phyloP scores from a whole-genome alignment of 192 early-diverging fungal genomes.

The Coemansia nantahalensis region DNA sequence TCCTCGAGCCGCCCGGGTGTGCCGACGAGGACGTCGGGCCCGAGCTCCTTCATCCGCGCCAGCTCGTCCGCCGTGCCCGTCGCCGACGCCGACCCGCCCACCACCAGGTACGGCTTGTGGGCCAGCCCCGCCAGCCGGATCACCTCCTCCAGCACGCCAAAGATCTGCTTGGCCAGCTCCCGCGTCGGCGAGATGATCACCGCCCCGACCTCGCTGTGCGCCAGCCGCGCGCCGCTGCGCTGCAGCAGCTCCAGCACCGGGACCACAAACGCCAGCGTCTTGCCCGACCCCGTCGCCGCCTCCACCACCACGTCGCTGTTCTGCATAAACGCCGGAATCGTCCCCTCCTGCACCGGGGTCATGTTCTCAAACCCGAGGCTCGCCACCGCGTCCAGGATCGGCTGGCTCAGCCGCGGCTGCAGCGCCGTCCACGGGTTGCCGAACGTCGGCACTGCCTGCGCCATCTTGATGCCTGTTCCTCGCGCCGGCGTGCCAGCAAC shows the following conservation, averaged over 20 bases:
- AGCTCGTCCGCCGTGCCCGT: constrained; percentile 45
- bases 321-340: constrained; percentile 88
- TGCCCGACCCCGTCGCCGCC: constrained; percentile 96
- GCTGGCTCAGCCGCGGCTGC: constrained; percentile 57
- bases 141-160: constrained; percentile 66
- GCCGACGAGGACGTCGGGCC: constrained; percentile 83
- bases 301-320: constrained; percentile 97
- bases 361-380: constrained; percentile 77
- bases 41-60: constrained; percentile 54
- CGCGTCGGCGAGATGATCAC: constrained; percentile 85
- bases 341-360: constrained; percentile 92
- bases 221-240: constrained; percentile 58
- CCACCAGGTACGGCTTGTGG: constrained; percentile 36
- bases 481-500: no score
- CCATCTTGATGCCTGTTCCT: constrained; percentile 2
- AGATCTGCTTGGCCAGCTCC: constrained; percentile 88
- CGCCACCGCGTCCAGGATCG: constrained; percentile 56
- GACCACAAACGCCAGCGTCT: constrained; percentile 89
- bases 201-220: constrained; percentile 77
- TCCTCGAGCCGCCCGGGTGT: constrained; percentile 91
- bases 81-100: constrained; percentile 45
- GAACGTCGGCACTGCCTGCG: constrained; percentile 51
- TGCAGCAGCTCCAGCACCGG: constrained; percentile 88
- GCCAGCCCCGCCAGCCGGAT: constrained; percentile 15
- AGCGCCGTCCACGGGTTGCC: constrained; percentile 66